Conservation (phyloP, 2,329 filamentous ascomycete genomes). For the Verticillium albo-atrum region DNA sequence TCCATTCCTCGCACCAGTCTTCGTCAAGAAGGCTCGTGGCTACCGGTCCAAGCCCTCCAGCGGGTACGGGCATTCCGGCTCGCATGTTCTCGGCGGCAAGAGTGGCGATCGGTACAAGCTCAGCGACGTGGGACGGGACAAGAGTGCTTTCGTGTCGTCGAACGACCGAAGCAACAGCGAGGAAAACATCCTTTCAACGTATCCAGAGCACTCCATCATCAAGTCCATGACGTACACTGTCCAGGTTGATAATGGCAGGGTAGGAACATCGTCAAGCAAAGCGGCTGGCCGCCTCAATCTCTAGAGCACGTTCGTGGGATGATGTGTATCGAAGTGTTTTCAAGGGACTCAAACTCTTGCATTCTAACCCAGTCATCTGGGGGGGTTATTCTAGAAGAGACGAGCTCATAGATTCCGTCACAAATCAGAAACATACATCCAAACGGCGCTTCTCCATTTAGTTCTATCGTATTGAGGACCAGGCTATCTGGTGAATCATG, state of each 20-base stretch:
- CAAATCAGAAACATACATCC: background rate
- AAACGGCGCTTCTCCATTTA: too few species aligned
- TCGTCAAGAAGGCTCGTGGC: conserved; percentile 34
- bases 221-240: conserved; percentile 39
- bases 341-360: background rate
- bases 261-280: background rate
- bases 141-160: conserved; percentile 22
- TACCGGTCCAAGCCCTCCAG: conserved; percentile 33
- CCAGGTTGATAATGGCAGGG: conserved; percentile 24
- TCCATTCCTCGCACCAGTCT: conserved; percentile 39
- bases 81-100: conserved; percentile 13
- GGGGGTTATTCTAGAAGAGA: background rate
- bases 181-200: conserved; percentile 30
- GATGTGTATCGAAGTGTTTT: background rate
- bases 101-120: conserved; percentile 30
- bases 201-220: conserved; percentile 25
- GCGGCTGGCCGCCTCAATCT: background rate
- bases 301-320: background rate
- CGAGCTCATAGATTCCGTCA: background rate
- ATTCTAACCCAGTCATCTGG: background rate
- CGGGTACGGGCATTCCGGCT: conserved; percentile 17
- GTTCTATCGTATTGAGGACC: too few species aligned
- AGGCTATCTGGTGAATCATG: background rate
- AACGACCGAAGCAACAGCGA: conserved; percentile 24
- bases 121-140: conserved; percentile 24